These are phyloP conservation scores for Rhodotorula taiwanensis DNA, from an alignment of 768 basidiomycete genomes.

Conservation along the genomic window DNA sequence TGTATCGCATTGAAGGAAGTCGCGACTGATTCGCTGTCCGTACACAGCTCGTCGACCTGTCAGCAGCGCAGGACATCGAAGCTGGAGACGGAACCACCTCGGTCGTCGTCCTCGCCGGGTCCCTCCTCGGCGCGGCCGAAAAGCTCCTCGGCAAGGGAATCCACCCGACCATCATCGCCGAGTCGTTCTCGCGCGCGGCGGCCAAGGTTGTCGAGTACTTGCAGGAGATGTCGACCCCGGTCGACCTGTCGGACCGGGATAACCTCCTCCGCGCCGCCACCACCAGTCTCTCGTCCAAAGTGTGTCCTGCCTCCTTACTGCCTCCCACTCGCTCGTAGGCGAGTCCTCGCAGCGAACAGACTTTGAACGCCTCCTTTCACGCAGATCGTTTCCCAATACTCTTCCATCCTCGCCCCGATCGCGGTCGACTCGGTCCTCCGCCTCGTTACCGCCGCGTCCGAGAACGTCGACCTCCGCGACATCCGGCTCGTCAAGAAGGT, in stretches of 20 bases:
- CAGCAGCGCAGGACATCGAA: conserved; percentile 95
- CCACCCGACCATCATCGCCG: conserved; percentile 93
- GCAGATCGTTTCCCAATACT: conserved; percentile 98
- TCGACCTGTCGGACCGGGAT: conserved; percentile 79
- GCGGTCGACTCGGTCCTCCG: conserved; percentile 94
- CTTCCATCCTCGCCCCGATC: conserved; percentile 94
- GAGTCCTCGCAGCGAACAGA: background rate
- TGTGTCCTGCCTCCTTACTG: conserved; percentile 42
- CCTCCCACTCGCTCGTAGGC: no score
- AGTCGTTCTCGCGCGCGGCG: conserved; percentile 88
- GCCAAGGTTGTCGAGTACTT: conserved; percentile 88
- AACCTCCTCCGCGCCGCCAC: conserved; percentile 84
- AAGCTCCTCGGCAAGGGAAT: conserved; percentile 89
- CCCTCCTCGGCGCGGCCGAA: conserved; percentile 86
- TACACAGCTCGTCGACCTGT: conserved; percentile 96
- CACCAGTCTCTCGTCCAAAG: conserved; percentile 94
- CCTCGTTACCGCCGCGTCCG: conserved; percentile 72
- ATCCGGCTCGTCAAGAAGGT: conserved; percentile 96
- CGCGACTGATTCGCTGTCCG: background rate
- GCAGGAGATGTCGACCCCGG: conserved; percentile 82
- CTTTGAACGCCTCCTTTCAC: background rate
- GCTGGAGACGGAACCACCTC: conserved; percentile 98
- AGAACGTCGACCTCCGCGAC: conserved; percentile 89
- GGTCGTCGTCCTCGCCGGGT: conserved; percentile 93
- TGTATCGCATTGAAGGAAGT: background rate